phyloP scores from a whole-genome alignment of 2,329 filamentous ascomycete species.

The Monosporascus ibericus region DNA sequence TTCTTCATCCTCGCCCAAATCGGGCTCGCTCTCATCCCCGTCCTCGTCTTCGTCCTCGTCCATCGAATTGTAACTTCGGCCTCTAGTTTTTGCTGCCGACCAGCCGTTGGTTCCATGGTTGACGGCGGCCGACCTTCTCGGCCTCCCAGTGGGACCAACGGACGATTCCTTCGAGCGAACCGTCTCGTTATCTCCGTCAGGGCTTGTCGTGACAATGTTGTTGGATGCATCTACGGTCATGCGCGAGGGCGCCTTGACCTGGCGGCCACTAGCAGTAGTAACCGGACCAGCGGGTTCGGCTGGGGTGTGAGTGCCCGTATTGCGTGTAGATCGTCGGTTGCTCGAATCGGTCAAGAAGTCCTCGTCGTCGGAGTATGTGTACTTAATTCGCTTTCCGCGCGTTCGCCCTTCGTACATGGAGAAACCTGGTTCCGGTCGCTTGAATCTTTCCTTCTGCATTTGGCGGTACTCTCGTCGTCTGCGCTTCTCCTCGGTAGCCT shows the following conservation, averaged over 20 bases:
- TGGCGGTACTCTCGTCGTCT: constrained; percentile 87
- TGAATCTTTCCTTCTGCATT: constrained; percentile 78
- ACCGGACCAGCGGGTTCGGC: constrained; percentile 56
- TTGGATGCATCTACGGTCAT: constrained; percentile 55
- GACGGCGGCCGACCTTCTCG: constrained; percentile 43
- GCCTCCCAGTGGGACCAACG: constrained; percentile 40
- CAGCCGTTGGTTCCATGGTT: constrained; percentile 46
- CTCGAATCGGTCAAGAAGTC: constrained; percentile 61
- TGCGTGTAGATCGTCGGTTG: constrained; percentile 63
- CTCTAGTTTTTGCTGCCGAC: constrained; percentile 32
- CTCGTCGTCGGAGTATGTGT: constrained; percentile 90
- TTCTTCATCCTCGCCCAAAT: constrained; percentile 67
- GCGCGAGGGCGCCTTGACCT: constrained; percentile 65
- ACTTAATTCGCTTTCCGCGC: constrained; percentile 90
- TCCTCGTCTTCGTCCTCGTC: constrained; percentile 55
- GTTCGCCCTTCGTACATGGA: constrained; percentile 95
- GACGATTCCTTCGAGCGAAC: constrained; percentile 32
- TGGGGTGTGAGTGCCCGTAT: constrained; percentile 68
- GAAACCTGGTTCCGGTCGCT: constrained; percentile 80
- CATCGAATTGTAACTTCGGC: constrained; percentile 48
- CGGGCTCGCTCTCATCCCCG: constrained; percentile 64
- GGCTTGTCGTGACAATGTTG: constrained; percentile 39
- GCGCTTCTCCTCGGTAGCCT: constrained; percentile 94
- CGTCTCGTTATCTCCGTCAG: constrained; percentile 22
- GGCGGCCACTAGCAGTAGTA: constrained; percentile 80